These are phyloP conservation scores for Auricularia sp. DNA, from an alignment of 768 basidiomycete genomes.

Conservation along the genomic window DNA sequence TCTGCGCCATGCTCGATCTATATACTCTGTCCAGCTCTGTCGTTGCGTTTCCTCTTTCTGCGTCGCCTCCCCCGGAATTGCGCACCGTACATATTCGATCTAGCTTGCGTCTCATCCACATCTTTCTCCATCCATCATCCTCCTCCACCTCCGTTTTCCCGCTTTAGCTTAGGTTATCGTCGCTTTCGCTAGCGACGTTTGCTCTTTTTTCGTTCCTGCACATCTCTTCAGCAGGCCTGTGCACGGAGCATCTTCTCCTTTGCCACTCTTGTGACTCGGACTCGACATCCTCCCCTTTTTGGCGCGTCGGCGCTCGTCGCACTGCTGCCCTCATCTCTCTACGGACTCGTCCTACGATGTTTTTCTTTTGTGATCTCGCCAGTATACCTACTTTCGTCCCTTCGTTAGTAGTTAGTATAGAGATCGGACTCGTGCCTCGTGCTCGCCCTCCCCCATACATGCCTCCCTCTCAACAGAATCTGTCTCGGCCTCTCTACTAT, in stretches of 20 bases:
- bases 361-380: not conserved
- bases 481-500: not conserved
- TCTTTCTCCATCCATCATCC: not conserved
- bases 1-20: not conserved
- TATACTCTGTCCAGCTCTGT: not conserved
- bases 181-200: not conserved
- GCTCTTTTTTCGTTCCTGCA: not conserved
- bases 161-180: not conserved
- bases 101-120: not conserved
- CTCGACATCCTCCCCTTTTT: not conserved
- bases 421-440: not conserved
- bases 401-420: not conserved
- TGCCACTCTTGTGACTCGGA: no score
- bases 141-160: not conserved
- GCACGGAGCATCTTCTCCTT: not conserved
- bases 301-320: not conserved
- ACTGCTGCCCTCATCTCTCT: not conserved
- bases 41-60: constrained; percentile 1
- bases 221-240: not conserved
- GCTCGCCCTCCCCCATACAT: not conserved
- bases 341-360: not conserved
- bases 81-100: constrained; percentile 3
- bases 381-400: not conserved
- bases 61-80: not conserved
- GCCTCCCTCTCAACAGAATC: not conserved